Base-by-base conservation (phyloP, 2,329 filamentous ascomycete species). In the Parastagonospora nodorum region DNA sequence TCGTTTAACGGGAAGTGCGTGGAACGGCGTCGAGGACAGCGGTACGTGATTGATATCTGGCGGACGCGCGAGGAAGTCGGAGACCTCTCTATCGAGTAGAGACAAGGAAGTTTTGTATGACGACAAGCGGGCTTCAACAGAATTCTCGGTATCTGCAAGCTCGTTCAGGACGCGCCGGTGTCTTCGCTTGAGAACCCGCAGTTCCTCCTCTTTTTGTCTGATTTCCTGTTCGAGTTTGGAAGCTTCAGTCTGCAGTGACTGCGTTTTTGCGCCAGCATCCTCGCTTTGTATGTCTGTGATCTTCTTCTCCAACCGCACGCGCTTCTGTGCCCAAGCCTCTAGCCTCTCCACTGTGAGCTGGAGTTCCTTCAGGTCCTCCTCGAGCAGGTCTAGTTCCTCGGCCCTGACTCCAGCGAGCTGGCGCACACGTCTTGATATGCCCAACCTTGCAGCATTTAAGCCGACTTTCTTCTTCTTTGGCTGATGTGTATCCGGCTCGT, bases 61-160 rank as follows among this genome's bases (percentile, higher is more conserved):
- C 1, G 86, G 85, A 11, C 80, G 78, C 8, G 74, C 77, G 59
- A 92, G 75, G 51, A 92, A 82, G 4, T 75, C 76, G 5, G 75
- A 74, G 5, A 90, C 78, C 47, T 88, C 83, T 11, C 75, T 77
- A 53, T 92, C 87, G 5, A 89, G 80, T 46, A 89, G 82, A 48
- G 78, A 82, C 31, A 90, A 73, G 4, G 87, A 87, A 1, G 86
- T 83, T 15, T 81, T 83, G 68, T 90, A 92, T 0, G 87, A 87
- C 48, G 87, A 89, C 11, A 91, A 69, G n/a, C 84, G 85, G 2
- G 88, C 86, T 67, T 91, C 88, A 32, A 87, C 78, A 46, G 81
- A 80, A 59, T 87, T 91, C 55, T 81, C 80, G 1, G 85, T 80
- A 48, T 87, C 84, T 6, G 82, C 78, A 39, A 90, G 83, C 62